Percentiles rank a stretch among this genome's conserved stretches.
phyloP scores from a whole-genome alignment of 805 yeast genomes.

The Schwanniomyces pseudopolymorphus region DNA sequence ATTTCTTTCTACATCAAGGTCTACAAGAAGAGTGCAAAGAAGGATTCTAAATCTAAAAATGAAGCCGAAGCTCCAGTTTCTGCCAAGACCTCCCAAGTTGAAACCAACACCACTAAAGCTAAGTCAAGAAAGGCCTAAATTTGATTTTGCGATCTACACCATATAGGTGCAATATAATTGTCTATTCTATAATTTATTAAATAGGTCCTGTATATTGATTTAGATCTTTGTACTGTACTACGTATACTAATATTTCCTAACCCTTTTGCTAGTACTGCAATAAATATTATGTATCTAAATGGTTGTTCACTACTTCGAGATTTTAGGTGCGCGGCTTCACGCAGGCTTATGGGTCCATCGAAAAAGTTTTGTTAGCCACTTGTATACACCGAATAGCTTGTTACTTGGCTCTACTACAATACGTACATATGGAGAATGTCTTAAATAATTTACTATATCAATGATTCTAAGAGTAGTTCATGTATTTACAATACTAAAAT shows the following conservation, averaged over 20 bases:
- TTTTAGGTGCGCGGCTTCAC: neutral
- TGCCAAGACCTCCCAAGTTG: constrained; percentile 9
- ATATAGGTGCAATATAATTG: neutral
- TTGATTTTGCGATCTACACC: neutral
- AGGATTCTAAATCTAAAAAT: constrained; percentile 10
- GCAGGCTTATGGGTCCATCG: too few relatives aligned
- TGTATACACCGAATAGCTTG: too few relatives aligned
- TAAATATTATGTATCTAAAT: neutral
- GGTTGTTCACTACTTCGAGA: neutral
- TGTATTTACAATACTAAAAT: too few relatives aligned
- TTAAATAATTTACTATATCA: too few relatives aligned
- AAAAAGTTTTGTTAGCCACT: too few relatives aligned
- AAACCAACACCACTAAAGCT: constrained; percentile 20
- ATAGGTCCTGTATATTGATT: neutral
- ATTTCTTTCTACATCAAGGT: constrained; percentile 89
- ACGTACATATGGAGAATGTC: too few relatives aligned
- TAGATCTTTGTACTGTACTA: neutral
- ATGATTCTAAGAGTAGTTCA: too few relatives aligned
- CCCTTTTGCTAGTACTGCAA: neutral
- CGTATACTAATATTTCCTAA: neutral
- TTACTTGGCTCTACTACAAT: too few relatives aligned
- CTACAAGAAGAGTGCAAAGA: constrained; percentile 47
- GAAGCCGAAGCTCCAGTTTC: constrained; percentile 8
- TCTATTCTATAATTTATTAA: neutral
- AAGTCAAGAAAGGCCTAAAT: constrained; percentile 38